Evolutionary conservation across 2,329 filamentous ascomycete species (phyloP).

Genomic region (Phyllosticta capitalensis): DNA sequence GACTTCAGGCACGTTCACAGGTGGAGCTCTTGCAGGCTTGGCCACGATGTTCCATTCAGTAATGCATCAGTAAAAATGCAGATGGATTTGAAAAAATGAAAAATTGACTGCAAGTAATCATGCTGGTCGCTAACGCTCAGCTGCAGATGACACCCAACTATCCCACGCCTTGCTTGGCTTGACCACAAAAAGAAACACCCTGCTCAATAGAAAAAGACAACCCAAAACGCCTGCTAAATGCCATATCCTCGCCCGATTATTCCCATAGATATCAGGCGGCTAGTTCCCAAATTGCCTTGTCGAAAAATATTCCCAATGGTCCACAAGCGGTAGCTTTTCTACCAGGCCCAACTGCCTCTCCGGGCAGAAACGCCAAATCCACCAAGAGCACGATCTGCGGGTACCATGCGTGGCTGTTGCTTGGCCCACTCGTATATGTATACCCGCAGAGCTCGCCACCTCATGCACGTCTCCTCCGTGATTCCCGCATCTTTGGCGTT

Average conservation of each 20-base stretch:
- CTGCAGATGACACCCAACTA: neutral
- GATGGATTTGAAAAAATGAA: neutral
- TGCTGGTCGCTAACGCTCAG: neutral
- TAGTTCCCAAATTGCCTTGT: neutral
- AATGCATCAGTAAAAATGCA: neutral
- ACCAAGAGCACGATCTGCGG: slow-evolving; percentile 19
- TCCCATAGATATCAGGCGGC: neutral
- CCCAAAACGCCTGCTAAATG: slow-evolving; percentile 6
- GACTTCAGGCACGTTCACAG: neutral
- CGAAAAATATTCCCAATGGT: neutral
- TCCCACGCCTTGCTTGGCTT: slow-evolving; percentile 10
- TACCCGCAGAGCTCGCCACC: slow-evolving; percentile 73
- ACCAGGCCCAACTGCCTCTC: slow-evolving; percentile 40
- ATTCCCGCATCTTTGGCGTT: slow-evolving; percentile 43
- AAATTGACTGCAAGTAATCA: neutral
- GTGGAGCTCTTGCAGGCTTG: neutral
- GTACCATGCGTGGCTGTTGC: slow-evolving; percentile 65
- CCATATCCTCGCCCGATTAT: neutral
- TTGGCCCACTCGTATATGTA: slow-evolving; percentile 88
- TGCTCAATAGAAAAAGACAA: neutral
- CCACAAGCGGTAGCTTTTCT: neutral
- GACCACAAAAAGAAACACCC: slow-evolving; percentile 1
- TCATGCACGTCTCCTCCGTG: slow-evolving; percentile 47
- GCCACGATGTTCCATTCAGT: neutral
- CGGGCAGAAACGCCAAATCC: slow-evolving; percentile 36